Evolutionary conservation across 345 rosid genomes (phyloP).

Genomic region (Citrus inodora): DNA sequence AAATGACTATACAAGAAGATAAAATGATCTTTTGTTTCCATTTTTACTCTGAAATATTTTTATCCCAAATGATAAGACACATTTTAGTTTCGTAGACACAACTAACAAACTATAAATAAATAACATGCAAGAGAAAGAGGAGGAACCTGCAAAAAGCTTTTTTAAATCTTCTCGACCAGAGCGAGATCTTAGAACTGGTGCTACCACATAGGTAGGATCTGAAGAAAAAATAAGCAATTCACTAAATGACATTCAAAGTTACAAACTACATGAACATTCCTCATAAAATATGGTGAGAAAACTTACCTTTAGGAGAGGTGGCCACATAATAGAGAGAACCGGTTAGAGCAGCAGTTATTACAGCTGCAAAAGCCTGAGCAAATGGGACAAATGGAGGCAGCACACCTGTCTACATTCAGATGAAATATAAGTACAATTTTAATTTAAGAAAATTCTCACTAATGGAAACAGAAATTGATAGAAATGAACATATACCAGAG

Average conservation of each 20-base stretch:
- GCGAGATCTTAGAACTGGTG: slow-evolving; percentile 70
- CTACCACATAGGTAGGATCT: slow-evolving; percentile 91
- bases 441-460: background rate
- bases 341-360: slow-evolving; percentile 78
- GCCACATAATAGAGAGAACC: slow-evolving; percentile 88
- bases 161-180: slow-evolving; percentile 70
- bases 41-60: background rate
- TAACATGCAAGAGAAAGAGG: background rate
- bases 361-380: slow-evolving; percentile 98
- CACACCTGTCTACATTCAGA: slow-evolving; percentile 58
- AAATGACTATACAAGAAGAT: background rate
- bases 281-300: background rate
- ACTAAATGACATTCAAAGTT: background rate
- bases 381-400: slow-evolving; percentile 95
- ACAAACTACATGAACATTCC: background rate
- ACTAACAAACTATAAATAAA: background rate
- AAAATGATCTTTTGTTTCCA: background rate
- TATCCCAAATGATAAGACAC: background rate
- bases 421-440: slow-evolving; percentile 8
- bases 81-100: background rate
- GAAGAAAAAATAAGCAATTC: slow-evolving; percentile 14
- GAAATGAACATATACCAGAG: slow-evolving; percentile 51
- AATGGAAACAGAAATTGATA: background rate
- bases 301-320: slow-evolving; percentile 85
- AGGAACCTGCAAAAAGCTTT: slow-evolving; percentile 81